Percentiles rank a stretch among this genome's conserved stretches.
Evolutionary conservation across 192 early-diverging fungal genomes (phyloP).

Genomic region (Podila clonocystis): DNA sequence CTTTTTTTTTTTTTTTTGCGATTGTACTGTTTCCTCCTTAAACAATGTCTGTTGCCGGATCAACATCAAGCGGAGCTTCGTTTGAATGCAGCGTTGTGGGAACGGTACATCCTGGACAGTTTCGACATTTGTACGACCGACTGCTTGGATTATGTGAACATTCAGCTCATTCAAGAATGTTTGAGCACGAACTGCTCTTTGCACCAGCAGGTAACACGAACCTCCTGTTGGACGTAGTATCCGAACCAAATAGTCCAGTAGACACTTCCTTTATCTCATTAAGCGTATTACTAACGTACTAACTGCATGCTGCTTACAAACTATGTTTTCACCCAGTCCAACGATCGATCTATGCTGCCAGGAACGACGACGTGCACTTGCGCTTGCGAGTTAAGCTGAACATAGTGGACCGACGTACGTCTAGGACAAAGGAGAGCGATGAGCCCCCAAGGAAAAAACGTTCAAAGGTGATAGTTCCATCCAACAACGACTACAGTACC

Average conservation of each 20-base stretch:
- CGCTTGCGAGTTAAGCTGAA: conserved; percentile 39
- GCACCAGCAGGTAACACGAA: conserved; percentile 29
- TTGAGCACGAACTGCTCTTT: conserved; percentile 45
- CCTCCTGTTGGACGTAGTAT: neutral
- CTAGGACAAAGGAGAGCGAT: neutral
- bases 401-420: conserved; percentile 4
- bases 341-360: conserved; percentile 36
- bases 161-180: conserved; percentile 39
- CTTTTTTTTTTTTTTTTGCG: neutral
- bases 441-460: conserved; percentile 6
- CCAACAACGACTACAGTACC: neutral
- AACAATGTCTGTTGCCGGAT: conserved; percentile 42
- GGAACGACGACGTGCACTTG: conserved; percentile 47
- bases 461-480: neutral
- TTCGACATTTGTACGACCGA: conserved; percentile 40
- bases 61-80: conserved; percentile 38
- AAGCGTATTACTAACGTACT: no score
- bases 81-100: conserved; percentile 47
- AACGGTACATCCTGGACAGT: conserved; percentile 39
- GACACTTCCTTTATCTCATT: no score
- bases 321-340: conserved; percentile 14
- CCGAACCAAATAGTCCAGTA: no score
- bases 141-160: conserved; percentile 46
- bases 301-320: no score
- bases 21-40: neutral